Base-by-base conservation (phyloP, 306 rosid genomes). In the Macrotyloma uniflorum region DNA sequence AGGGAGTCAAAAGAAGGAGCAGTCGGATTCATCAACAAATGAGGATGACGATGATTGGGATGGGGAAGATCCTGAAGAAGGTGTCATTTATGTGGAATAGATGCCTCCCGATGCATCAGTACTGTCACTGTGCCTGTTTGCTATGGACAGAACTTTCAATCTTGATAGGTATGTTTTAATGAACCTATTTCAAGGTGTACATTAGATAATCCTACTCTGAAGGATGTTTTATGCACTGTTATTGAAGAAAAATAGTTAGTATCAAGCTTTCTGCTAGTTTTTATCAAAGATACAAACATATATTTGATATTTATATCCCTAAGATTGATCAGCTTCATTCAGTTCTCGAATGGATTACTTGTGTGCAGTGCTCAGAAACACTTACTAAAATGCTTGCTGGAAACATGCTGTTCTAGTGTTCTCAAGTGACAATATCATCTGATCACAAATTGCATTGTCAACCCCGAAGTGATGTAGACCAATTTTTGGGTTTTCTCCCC, bases 1-100 rank as follows among this genome's bases (percentile, higher is more conserved):
- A 10, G 85, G 65, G 28, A 59, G 23, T 32, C 70, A 82, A 82
- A 86, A 76, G 8, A 54, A 66, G 53, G 89, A 81, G 46, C 82
- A 75, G 65, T 55, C 68, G 7, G 90, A 88, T 80, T 71, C 87
- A 66, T 86, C 91, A 1, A 67, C 35, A 6, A 59, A 75, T 68
- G 80, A 82, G 65, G 97, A 85, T 5, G 90, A 84, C 18, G 23
- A 43, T 42, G 90, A 85, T 23, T 89, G 92, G 93, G 93, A 82
- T 58, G 91, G 24, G 42, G 96, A 89, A 75, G 91, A 93, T 55
- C 91, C 90, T 47, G 93, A 87, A 6, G 89, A 87, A 82, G 96
- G 90, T 75, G 86, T 95, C 32, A 95, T 88, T 72, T 95, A 89
- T 64, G 86, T 95, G 79, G 88, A 85, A 43, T 94, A 90, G 87